Evolutionary conservation across 2,329 filamentous ascomycete genomes (phyloP).

Genomic region (Epichloe glyceriae): DNA sequence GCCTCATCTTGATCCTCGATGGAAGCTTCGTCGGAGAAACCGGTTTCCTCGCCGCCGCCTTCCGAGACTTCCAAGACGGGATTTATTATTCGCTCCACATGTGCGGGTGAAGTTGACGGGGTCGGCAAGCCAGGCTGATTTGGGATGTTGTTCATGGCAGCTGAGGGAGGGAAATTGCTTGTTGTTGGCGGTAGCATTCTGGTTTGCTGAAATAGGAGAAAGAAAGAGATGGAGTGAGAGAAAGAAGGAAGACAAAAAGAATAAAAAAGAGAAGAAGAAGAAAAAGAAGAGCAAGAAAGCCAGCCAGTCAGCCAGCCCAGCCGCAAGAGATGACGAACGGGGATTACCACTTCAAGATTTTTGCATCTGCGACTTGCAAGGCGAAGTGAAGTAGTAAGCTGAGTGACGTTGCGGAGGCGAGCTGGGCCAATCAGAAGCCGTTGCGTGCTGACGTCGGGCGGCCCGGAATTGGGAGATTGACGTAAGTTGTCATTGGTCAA

Average conservation of each 20-base stretch:
- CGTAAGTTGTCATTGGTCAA: not conserved
- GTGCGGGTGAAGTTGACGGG: not conserved
- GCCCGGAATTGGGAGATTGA: not conserved
- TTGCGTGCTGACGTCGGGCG: not conserved
- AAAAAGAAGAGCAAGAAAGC: not conserved
- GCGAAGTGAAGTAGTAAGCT: not conserved
- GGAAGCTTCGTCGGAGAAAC: slow-evolving; percentile 12
- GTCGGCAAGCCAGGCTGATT: not conserved
- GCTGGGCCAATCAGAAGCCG: not conserved
- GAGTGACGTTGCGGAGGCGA: not conserved
- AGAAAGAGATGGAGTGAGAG: not conserved
- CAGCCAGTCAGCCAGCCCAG: not conserved
- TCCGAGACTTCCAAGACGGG: not conserved
- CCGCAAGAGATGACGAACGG: not conserved
- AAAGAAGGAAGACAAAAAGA: too few species aligned
- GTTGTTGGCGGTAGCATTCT: too few species aligned
- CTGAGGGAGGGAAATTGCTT: not conserved
- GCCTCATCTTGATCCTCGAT: slow-evolving; percentile 39
- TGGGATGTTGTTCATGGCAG: not conserved
- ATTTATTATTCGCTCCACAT: not conserved
- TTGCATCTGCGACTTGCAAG: not conserved
- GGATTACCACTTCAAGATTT: not conserved
- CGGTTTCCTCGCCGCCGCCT: slow-evolving; percentile 8
- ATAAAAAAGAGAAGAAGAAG: not conserved
- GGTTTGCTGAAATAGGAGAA: too few species aligned